These are phyloP conservation scores for Pichia occidentalis DNA, from an alignment of 805 yeast species.

Conservation along the genomic window DNA sequence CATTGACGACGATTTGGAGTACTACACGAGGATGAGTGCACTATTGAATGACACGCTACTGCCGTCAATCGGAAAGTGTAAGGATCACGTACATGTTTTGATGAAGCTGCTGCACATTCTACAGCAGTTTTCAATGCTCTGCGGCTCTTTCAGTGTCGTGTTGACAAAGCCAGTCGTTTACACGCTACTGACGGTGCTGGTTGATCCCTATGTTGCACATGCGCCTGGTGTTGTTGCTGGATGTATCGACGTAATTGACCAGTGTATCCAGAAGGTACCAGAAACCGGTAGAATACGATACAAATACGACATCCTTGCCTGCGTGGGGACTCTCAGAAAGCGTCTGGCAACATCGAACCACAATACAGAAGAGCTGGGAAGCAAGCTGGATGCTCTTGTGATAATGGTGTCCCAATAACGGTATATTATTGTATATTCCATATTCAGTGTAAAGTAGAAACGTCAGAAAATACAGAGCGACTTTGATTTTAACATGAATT, in stretches of 20 bases:
- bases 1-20: slow-evolving; percentile 7
- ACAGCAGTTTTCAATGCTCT: slow-evolving; percentile 10
- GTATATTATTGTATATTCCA: too few species aligned
- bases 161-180: slow-evolving; percentile 19
- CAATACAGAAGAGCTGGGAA: too few species aligned
- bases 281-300: slow-evolving; percentile 5
- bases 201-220: slow-evolving; percentile 24
- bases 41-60: slow-evolving; percentile 23
- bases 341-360: too few species aligned
- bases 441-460: too few species aligned
- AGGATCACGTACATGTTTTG: slow-evolving; percentile 22
- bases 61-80: slow-evolving; percentile 23
- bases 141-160: slow-evolving; percentile 19
- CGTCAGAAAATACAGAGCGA: too few species aligned
- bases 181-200: slow-evolving; percentile 19
- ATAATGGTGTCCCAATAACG: too few species aligned
- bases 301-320: slow-evolving; percentile 24
- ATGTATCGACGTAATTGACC: background rate
- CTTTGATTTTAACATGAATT: too few species aligned
- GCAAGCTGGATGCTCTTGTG: too few species aligned
- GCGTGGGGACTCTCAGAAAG: slow-evolving; percentile 13
- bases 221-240: slow-evolving; percentile 11
- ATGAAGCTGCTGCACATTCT: slow-evolving; percentile 15
- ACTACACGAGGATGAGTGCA: slow-evolving; percentile 15
- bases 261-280: slow-evolving; percentile 6